Evolutionary conservation across 306 rosid species (phyloP).

Genomic region (Pterocarpus macrocarpus): DNA sequence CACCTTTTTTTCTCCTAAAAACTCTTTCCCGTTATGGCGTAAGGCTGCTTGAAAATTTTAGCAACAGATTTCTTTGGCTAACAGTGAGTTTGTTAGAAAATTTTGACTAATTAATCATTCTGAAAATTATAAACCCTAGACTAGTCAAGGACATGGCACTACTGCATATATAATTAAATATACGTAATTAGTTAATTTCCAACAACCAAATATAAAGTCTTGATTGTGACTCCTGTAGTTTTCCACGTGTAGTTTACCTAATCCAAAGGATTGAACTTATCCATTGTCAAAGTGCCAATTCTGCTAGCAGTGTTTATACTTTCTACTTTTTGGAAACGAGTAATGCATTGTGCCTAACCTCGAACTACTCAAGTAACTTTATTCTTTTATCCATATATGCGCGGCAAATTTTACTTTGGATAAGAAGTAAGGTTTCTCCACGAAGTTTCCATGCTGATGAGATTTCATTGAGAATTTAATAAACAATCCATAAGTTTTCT

Average conservation of each 20-base stretch:
- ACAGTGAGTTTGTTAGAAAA: constrained; percentile 27
- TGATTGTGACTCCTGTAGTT: constrained; percentile 53
- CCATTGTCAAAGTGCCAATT: constrained; percentile 42
- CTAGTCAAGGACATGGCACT: constrained; percentile 41
- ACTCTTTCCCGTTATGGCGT: not conserved
- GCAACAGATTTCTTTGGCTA: constrained; percentile 33
- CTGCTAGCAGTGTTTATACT: constrained; percentile 27
- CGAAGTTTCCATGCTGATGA: not conserved
- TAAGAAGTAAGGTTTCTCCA: constrained; percentile 17
- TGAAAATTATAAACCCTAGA: constrained; percentile 1
- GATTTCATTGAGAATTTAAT: not conserved
- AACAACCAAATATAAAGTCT: constrained; percentile 5
- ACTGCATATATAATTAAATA: not conserved
- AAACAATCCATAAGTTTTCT: not conserved
- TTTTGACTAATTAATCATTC: constrained; percentile 22
- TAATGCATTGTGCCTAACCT: constrained; percentile 52
- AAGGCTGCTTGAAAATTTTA: constrained; percentile 22
- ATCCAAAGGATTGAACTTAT: constrained; percentile 44
- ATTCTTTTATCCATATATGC: not conserved
- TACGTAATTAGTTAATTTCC: constrained; percentile 24
- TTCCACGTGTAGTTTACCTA: constrained; percentile 65
- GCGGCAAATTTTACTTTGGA: constrained; percentile 13
- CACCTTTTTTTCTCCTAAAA: not conserved
- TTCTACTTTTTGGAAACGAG: constrained; percentile 35
- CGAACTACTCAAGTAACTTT: constrained; percentile 15